phyloP scores from a whole-genome alignment of 1,284 basidiomycete genomes.

The Apiotrichum gamsii region DNA sequence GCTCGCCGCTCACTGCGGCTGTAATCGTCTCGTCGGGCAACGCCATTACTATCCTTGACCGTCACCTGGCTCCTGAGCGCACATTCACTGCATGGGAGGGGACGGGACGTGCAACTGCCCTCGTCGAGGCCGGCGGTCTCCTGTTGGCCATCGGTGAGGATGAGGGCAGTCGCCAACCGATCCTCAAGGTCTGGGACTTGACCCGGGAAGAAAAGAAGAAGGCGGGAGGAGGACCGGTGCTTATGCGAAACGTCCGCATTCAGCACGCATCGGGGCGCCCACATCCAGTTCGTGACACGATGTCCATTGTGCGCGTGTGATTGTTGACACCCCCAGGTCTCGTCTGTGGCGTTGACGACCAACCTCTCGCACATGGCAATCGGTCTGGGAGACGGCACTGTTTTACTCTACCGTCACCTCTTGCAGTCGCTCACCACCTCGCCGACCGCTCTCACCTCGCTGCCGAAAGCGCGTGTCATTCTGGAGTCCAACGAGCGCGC shows the following conservation, averaged over 20 bases:
- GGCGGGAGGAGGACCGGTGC: conserved; percentile 53
- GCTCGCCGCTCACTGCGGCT: conserved; percentile 32
- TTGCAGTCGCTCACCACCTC: conserved; percentile 72
- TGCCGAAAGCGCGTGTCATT: conserved; percentile 72
- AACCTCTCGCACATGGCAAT: conserved; percentile 81
- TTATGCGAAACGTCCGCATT: conserved; percentile 71
- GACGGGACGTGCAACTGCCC: conserved; percentile 41
- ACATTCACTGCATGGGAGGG: conserved; percentile 71
- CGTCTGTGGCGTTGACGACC: conserved; percentile 70
- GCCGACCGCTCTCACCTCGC: conserved; percentile 54
- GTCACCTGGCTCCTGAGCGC: conserved; percentile 63
- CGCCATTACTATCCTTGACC: conserved; percentile 52
- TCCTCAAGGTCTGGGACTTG: conserved; percentile 86
- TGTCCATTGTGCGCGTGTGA: background rate
- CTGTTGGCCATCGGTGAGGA: conserved; percentile 84
- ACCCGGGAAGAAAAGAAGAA: conserved; percentile 67
- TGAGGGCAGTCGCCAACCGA: conserved; percentile 61
- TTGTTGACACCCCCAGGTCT: conserved; percentile 54
- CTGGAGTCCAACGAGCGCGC: conserved; percentile 58
- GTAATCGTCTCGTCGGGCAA: conserved; percentile 36
- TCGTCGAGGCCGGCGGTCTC: conserved; percentile 68
- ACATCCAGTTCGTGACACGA: conserved; percentile 54
- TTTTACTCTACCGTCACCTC: conserved; percentile 82
- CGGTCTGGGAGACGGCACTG: conserved; percentile 89
- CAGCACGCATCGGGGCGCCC: conserved; percentile 64